phyloP scores from a whole-genome alignment of 208 protist species.

The Trypanosoma grayi region DNA sequence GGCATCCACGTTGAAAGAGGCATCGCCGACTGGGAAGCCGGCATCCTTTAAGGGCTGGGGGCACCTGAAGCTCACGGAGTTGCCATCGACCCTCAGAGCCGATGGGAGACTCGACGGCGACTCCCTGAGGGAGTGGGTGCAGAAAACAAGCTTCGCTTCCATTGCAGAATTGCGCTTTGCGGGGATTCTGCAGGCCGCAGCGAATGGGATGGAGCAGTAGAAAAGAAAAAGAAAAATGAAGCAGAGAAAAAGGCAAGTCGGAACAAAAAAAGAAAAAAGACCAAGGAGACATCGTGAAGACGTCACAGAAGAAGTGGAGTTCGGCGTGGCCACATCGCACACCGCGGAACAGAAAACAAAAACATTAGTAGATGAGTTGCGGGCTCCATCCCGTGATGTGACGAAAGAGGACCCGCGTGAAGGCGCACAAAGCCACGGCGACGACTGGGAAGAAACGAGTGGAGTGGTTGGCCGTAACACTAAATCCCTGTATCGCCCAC shows the following conservation, averaged over 20 bases:
- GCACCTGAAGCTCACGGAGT: conserved; percentile 52
- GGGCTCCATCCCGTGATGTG: conserved; percentile 61
- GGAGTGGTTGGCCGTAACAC: conserved; percentile 10
- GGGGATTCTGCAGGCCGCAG: too few relatives aligned
- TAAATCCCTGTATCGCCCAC: conserved; percentile 65
- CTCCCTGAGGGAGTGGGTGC: conserved; percentile 52
- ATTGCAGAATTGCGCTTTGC: too few relatives aligned
- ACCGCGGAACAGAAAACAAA: neutral
- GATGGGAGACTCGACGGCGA: conserved; percentile 29
- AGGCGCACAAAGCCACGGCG: conserved; percentile 28
- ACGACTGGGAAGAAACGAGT: conserved; percentile 32
- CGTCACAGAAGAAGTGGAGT: neutral
- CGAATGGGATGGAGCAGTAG: too few relatives aligned
- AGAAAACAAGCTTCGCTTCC: conserved; percentile 72
- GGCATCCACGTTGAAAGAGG: conserved; percentile 61
- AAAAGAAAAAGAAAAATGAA: conserved; percentile 5
- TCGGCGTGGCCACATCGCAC: neutral
- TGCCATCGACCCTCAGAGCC: conserved; percentile 41
- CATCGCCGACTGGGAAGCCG: conserved; percentile 67
- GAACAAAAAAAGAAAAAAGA: neutral
- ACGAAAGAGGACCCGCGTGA: conserved; percentile 50
- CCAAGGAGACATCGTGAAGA: neutral
- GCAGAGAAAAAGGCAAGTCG: neutral
- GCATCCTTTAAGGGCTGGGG: conserved; percentile 55
- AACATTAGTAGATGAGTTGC: conserved; percentile 23